Percentiles rank a stretch among this genome's conserved stretches.
phyloP scores from a whole-genome alignment of 75 land plant species.

The Pinus tabuliformis region DNA sequence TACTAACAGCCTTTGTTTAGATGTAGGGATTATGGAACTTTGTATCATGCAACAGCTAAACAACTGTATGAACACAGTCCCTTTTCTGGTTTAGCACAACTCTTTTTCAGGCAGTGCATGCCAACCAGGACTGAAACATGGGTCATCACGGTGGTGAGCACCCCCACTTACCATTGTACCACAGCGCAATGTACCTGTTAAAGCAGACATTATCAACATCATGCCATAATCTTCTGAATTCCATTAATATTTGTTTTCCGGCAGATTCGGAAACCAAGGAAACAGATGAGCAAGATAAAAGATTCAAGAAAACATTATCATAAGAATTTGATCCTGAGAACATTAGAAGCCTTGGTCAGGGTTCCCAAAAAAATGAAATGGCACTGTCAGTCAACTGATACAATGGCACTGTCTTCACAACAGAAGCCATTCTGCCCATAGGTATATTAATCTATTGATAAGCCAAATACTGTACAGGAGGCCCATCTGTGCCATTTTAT shows the following conservation, averaged over 20 bases:
- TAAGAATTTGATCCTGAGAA: background rate
- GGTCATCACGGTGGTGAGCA: too few species aligned
- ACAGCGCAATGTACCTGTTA: background rate
- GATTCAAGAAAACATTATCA: background rate
- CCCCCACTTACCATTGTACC: background rate
- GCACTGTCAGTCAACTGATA: background rate
- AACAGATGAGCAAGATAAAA: background rate
- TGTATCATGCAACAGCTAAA: background rate
- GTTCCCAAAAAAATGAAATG: background rate
- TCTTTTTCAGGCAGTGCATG: too few species aligned
- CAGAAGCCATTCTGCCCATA: background rate
- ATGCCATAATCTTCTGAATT: background rate
- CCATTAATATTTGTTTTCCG: background rate
- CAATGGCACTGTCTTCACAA: background rate
- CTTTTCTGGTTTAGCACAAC: too few species aligned
- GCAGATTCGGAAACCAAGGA: background rate
- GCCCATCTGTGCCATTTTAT: background rate
- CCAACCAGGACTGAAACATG: too few species aligned
- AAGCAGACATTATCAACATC: background rate
- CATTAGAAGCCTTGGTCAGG: background rate
- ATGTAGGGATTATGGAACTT: too few species aligned
- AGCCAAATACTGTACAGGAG: background rate
- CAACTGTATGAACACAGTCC: too few species aligned
- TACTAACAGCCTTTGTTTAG: too few species aligned
- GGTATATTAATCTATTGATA: conserved; percentile 7